A percentile compares a stretch with the other conserved stretches of the same genome.
Evolutionary conservation across 1,284 basidiomycete genomes (phyloP).

Genomic region (Thelephora terrestris): DNA sequence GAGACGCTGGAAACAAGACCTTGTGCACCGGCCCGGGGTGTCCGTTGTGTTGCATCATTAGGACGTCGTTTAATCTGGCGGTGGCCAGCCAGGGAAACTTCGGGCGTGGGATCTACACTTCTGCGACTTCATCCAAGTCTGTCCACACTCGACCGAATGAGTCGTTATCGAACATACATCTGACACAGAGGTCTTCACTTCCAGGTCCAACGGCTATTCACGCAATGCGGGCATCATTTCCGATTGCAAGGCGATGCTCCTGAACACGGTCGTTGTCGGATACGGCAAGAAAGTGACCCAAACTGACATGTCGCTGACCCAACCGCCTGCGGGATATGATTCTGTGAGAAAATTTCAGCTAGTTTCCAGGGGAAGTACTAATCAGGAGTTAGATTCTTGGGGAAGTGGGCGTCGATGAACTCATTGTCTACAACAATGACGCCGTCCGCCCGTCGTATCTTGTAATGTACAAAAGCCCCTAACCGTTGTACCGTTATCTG

Average conservation of each 20-base stretch:
- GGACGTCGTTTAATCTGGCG: slow-evolving; percentile 47
- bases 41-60: slow-evolving; percentile 47
- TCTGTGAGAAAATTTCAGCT: slow-evolving; percentile 26
- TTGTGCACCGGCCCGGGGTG: slow-evolving; percentile 46
- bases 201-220: slow-evolving; percentile 54
- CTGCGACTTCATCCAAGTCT: slow-evolving; percentile 53
- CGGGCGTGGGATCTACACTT: too few species aligned
- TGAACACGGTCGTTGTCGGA: slow-evolving; percentile 60
- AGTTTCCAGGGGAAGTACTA: slow-evolving; percentile 6
- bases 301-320: slow-evolving; percentile 34
- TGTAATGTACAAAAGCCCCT: too few species aligned
- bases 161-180: too few species aligned
- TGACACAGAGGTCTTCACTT: too few species aligned
- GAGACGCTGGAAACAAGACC: slow-evolving; percentile 44
- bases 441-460: slow-evolving; percentile 12
- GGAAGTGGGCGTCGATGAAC: slow-evolving; percentile 6
- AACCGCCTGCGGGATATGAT: too few species aligned
- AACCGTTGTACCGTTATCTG: too few species aligned
- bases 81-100: too few species aligned
- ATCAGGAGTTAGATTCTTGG: slow-evolving; percentile 8
- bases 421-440: slow-evolving; percentile 12
- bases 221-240: slow-evolving; percentile 26
- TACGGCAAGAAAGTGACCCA: slow-evolving; percentile 46
- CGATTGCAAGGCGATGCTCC: slow-evolving; percentile 44
- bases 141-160: too few species aligned